These are phyloP conservation scores for Cladophialophora psammophila DNA, from an alignment of 2,329 filamentous ascomycete species.

Conservation along the genomic window DNA sequence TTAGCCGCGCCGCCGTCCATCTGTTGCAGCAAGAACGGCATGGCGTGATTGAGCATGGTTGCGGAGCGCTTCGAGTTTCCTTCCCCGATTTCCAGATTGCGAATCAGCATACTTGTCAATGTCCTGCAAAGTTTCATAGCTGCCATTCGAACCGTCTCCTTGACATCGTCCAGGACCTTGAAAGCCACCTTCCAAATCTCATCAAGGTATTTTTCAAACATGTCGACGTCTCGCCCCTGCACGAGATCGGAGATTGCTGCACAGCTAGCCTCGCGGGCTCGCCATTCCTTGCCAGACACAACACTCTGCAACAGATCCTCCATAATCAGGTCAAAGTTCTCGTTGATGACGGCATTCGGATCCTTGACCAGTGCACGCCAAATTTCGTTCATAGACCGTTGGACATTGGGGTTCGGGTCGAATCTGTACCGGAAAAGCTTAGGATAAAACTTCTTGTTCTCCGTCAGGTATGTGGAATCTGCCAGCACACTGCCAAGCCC, in stretches of 20 bases:
- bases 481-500: slow-evolving; percentile 91
- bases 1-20: slow-evolving; percentile 81
- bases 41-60: slow-evolving; percentile 81
- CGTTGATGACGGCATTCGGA: slow-evolving; percentile 74
- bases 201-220: slow-evolving; percentile 84
- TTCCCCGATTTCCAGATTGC: slow-evolving; percentile 81
- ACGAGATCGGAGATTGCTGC: slow-evolving; percentile 87
- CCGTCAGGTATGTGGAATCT: slow-evolving; percentile 75
- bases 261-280: slow-evolving; percentile 90
- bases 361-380: slow-evolving; percentile 97
- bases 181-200: slow-evolving; percentile 86
- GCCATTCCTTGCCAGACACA: slow-evolving; percentile 83
- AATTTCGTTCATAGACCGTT: slow-evolving; percentile 95
- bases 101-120: slow-evolving; percentile 83
- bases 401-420: slow-evolving; percentile 91
- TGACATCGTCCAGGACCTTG: slow-evolving; percentile 95
- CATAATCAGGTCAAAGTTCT: slow-evolving; percentile 88
- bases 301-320: slow-evolving; percentile 85
- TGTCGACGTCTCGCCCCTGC: slow-evolving; percentile 75
- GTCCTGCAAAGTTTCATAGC: slow-evolving; percentile 83
- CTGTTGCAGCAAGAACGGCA: slow-evolving; percentile 89
- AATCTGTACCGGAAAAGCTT: slow-evolving; percentile 95
- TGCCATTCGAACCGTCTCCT: slow-evolving; percentile 82
- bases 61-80: slow-evolving; percentile 69
- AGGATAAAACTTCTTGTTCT: slow-evolving; percentile 93